Percentiles rank a stretch among this genome's conserved stretches.
Conservation (phyloP, 345 rosid species). For the Pistacia integerrima region DNA sequence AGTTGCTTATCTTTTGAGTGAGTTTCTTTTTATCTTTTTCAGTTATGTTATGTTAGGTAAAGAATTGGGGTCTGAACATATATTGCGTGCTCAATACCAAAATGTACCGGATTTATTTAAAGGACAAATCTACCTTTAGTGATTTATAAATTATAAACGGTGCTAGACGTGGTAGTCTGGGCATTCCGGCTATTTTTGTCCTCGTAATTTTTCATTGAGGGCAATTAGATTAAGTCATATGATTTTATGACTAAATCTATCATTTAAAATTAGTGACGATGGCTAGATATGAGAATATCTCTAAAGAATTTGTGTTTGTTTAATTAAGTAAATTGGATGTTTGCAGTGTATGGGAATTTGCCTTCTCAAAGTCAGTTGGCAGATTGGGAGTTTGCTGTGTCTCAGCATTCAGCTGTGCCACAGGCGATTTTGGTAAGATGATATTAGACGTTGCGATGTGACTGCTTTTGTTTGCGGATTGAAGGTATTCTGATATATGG, state of each 20-base stretch:
- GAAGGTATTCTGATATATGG: constrained; percentile 4
- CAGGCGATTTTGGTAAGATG: constrained; percentile 75
- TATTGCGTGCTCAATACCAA: too few relatives aligned
- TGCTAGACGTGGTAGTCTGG: too few relatives aligned
- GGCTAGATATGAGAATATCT: too few relatives aligned
- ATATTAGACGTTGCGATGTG: neutral
- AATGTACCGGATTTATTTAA: too few relatives aligned
- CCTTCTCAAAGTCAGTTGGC: constrained; percentile 81
- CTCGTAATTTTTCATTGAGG: too few relatives aligned
- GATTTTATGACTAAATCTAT: too few relatives aligned
- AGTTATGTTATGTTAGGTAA: neutral
- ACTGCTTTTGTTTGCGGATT: neutral
- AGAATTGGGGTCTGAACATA: neutral
- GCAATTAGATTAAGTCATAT: too few relatives aligned
- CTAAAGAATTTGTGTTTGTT: neutral
- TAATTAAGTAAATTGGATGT: neutral
- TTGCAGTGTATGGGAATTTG: constrained; percentile 85
- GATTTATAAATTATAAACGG: too few relatives aligned
- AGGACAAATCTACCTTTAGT: too few relatives aligned
- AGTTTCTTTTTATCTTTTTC: constrained; percentile 21
- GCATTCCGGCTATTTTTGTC: too few relatives aligned
- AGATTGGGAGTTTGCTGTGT: constrained; percentile 92
- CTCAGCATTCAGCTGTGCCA: constrained; percentile 98
- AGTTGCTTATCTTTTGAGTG: constrained; percentile 74
- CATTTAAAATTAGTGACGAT: too few relatives aligned